Conservation (phyloP, 2,329 filamentous ascomycete species). For the Talaromyces sp. region DNA sequence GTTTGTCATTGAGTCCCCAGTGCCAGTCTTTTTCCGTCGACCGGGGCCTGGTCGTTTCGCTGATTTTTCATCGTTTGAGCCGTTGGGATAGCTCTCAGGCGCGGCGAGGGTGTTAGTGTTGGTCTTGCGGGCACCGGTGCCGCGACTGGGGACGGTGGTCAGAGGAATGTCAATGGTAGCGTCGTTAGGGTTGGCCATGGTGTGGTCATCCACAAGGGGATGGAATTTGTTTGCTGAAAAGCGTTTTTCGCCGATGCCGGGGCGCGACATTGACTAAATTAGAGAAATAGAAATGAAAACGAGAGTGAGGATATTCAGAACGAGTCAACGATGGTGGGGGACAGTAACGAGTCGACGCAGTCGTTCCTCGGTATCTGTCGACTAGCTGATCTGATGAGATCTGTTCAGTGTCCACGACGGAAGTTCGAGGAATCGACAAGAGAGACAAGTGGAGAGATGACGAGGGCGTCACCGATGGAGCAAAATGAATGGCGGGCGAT, state of each 20-base stretch:
- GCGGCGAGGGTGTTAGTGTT: conserved; percentile 28
- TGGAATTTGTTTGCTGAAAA: conserved; percentile 48
- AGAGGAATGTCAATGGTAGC: conserved; percentile 62
- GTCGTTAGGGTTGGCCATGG: conserved; percentile 50
- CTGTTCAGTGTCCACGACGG: not conserved
- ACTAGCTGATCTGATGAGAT: not conserved
- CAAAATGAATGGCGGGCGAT: not conserved
- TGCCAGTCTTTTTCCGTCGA: conserved; percentile 33
- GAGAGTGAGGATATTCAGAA: not conserved
- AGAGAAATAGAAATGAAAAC: not conserved
- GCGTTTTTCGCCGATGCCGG: conserved; percentile 39
- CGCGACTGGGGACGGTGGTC: conserved; percentile 52
- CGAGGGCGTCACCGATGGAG: not conserved
- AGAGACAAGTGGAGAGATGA: not conserved
- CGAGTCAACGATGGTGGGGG: not conserved
- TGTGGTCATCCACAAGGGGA: conserved; percentile 33
- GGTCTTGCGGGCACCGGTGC: conserved; percentile 44
- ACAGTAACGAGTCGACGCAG: not conserved
- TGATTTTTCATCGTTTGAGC: conserved; percentile 34
- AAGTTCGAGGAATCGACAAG: not conserved
- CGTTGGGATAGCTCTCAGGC: conserved; percentile 22
- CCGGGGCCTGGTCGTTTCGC: conserved; percentile 32
- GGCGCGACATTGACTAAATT: conserved; percentile 24
- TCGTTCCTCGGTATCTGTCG: not conserved
- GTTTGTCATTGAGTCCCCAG: conserved; percentile 36